Conservation (phyloP, 2,329 filamentous ascomycete species). For the Fusarium illudens region DNA sequence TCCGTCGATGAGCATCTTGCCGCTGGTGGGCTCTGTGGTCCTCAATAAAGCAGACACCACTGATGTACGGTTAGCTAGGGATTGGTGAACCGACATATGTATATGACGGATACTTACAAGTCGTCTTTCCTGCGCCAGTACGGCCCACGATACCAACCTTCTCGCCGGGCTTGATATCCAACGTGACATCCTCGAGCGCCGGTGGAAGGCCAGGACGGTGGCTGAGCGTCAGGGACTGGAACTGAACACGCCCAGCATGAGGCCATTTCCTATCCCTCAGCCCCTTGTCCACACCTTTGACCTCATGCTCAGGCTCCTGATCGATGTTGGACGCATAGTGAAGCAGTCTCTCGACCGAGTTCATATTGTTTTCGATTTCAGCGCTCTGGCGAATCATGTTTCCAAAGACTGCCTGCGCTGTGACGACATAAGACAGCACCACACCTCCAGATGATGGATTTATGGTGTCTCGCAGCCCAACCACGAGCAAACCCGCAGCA, state of each 20-base stretch:
- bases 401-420: constrained; percentile 58
- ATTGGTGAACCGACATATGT: no score
- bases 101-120: no score
- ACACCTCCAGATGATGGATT: constrained; percentile 20
- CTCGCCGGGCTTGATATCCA: constrained; percentile 15
- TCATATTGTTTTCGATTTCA: constrained; percentile 85
- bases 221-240: constrained; percentile 14
- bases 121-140: constrained; percentile 24
- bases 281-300: neutral
- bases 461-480: constrained; percentile 22
- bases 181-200: constrained; percentile 3
- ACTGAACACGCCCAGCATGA: constrained; percentile 4
- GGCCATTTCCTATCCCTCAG: constrained; percentile 4
- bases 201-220: constrained; percentile 17
- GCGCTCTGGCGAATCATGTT: constrained; percentile 68
- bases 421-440: constrained; percentile 47
- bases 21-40: constrained; percentile 18
- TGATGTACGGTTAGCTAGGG: neutral
- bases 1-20: constrained; percentile 19
- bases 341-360: constrained; percentile 90
- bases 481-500: constrained; percentile 5
- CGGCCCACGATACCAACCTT: constrained; percentile 22
- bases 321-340: constrained; percentile 75
- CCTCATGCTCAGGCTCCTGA: constrained; percentile 5
- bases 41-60: constrained; percentile 18